These are phyloP conservation scores for Suhomyces faveliae DNA, from an alignment of 805 yeast species.

Conservation along the genomic window DNA sequence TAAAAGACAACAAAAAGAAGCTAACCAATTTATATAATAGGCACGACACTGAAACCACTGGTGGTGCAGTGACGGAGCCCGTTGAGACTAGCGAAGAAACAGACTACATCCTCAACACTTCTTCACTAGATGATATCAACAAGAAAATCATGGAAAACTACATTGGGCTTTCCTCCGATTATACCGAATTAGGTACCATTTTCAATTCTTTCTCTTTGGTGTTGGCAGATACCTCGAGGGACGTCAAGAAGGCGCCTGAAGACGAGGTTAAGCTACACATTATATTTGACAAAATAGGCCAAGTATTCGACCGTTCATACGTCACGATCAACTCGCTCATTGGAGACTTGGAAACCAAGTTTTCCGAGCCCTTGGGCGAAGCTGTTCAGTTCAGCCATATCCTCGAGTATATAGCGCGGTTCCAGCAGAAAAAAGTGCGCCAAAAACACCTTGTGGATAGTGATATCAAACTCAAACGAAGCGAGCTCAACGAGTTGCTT, in stretches of 20 bases:
- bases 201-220: slow-evolving; percentile 56
- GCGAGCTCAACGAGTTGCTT: slow-evolving; percentile 29
- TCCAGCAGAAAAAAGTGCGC: slow-evolving; percentile 44
- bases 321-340: slow-evolving; percentile 53
- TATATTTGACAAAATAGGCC: slow-evolving; percentile 75
- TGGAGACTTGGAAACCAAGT: slow-evolving; percentile 53
- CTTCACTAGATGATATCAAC: slow-evolving; percentile 57
- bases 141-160: slow-evolving; percentile 54
- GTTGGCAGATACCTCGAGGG: slow-evolving; percentile 29
- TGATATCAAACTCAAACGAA: slow-evolving; percentile 32
- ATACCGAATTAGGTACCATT: slow-evolving; percentile 69
- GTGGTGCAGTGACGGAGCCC: neutral
- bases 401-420: slow-evolving; percentile 57
- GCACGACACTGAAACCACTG: slow-evolving; percentile 2
- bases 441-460: slow-evolving; percentile 32
- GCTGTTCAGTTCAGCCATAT: slow-evolving; percentile 64
- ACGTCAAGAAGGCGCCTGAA: slow-evolving; percentile 18
- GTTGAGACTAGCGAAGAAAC: slow-evolving; percentile 2
- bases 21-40: slow-evolving; percentile 18
- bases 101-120: slow-evolving; percentile 22
- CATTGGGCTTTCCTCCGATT: slow-evolving; percentile 58
- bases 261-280: slow-evolving; percentile 29
- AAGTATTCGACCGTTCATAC: slow-evolving; percentile 71
- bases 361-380: slow-evolving; percentile 68
- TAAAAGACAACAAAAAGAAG: slow-evolving; percentile 29